Evolutionary conservation across 805 yeast genomes (phyloP).

Genomic region (Sugiyamaella marilandica): DNA sequence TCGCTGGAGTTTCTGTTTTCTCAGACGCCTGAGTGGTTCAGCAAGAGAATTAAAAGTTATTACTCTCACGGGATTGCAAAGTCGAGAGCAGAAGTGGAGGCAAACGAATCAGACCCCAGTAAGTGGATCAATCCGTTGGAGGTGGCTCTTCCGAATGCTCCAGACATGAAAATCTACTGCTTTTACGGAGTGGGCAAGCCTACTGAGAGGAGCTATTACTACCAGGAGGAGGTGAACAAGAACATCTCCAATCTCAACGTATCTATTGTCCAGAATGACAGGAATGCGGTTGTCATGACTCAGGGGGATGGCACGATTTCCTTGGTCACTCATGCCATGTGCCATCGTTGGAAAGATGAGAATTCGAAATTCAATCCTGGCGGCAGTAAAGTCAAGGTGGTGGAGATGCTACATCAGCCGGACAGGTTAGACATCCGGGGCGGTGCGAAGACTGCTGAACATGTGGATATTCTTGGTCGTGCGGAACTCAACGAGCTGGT

Average conservation of each 20-base stretch:
- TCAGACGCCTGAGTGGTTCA: conserved; percentile 73
- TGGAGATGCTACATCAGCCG: conserved; percentile 91
- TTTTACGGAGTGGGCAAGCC: conserved; percentile 97
- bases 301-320: conserved; percentile 98
- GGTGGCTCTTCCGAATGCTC: conserved; percentile 87
- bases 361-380: conserved; percentile 73
- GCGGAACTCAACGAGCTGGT: conserved; percentile 87
- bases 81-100: conserved; percentile 51
- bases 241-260: conserved; percentile 52
- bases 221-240: conserved; percentile 62
- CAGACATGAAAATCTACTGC: conserved; percentile 81
- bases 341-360: conserved; percentile 81
- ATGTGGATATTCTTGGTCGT: conserved; percentile 92
- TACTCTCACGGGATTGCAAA: conserved; percentile 77
- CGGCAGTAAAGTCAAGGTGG: conserved; percentile 62
- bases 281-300: conserved; percentile 68
- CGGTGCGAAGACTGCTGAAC: conserved; percentile 96
- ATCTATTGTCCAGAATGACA: conserved; percentile 62
- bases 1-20: conserved; percentile 61
- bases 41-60: conserved; percentile 56
- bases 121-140: conserved; percentile 97
- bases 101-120: conserved; percentile 63
- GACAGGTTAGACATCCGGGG: conserved; percentile 92
- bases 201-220: conserved; percentile 88
- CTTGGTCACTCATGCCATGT: conserved; percentile 77